These are phyloP conservation scores for Microglena sp. DNA, from an alignment of 139 green algal species.

Conservation along the genomic window DNA sequence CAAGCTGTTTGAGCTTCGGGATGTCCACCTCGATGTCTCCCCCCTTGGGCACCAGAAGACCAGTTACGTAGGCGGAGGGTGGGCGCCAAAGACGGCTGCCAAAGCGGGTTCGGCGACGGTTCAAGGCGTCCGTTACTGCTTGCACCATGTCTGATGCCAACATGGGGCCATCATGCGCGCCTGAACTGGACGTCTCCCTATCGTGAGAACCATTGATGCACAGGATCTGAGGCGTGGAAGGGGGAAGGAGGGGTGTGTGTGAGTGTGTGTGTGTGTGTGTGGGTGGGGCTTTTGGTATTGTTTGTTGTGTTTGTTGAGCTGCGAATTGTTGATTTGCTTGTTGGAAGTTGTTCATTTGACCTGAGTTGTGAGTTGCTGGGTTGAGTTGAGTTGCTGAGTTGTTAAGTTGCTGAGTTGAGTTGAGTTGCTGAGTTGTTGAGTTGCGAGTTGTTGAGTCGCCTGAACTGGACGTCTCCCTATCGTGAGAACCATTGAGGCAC, in stretches of 20 bases:
- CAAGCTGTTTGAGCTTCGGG: constrained; percentile 8
- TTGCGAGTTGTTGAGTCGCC: too few relatives aligned
- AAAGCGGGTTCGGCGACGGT: constrained; percentile 35
- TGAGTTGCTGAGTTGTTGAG: too few relatives aligned
- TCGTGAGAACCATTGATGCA: constrained; percentile 91
- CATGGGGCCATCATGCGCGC: constrained; percentile 58
- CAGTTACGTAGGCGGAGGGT: constrained; percentile 57
- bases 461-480: constrained; percentile 75
- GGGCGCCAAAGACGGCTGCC: constrained; percentile 40
- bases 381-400: too few relatives aligned
- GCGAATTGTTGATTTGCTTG: background rate
- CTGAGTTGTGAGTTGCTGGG: too few relatives aligned
- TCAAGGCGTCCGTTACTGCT: constrained; percentile 49
- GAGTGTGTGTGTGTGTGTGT: too few relatives aligned
- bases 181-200: constrained; percentile 66
- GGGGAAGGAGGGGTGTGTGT: too few relatives aligned
- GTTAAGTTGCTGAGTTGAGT: too few relatives aligned
- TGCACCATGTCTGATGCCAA: constrained; percentile 73
- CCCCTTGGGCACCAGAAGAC: constrained; percentile 57
- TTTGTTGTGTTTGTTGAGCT: too few relatives aligned
- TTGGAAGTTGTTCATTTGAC: too few relatives aligned
- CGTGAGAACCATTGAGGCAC: constrained; percentile 87
- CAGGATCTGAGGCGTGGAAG: too few relatives aligned
- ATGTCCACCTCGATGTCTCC: constrained; percentile 56
- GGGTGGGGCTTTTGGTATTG: too few relatives aligned